phyloP scores from a whole-genome alignment of 2,329 filamentous ascomycete genomes.

The Microcyclospora pomicola region DNA sequence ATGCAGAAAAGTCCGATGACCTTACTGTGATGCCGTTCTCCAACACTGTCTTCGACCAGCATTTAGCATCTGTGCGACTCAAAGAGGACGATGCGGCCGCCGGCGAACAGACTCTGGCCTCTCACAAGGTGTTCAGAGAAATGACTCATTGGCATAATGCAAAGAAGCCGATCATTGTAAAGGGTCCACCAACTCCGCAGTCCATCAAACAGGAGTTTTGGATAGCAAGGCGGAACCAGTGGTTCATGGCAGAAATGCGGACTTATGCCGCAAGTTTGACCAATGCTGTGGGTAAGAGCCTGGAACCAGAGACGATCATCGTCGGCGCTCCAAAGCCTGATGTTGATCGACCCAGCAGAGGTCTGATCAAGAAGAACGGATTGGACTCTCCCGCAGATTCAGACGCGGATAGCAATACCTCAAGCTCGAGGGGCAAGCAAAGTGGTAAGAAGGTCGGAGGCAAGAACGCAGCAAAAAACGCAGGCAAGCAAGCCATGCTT shows the following conservation, averaged over 20 bases:
- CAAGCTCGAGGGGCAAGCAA: constrained; percentile 15
- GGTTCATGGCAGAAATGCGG: constrained; percentile 53
- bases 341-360: not conserved
- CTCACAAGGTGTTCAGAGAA: constrained; percentile 33
- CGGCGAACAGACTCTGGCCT: constrained; percentile 18
- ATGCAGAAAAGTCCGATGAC: constrained; percentile 1
- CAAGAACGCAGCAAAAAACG: constrained; percentile 22
- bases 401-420: constrained; percentile 16
- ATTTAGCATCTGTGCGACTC: constrained; percentile 32
- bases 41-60: constrained; percentile 34
- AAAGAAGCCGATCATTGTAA: constrained; percentile 36
- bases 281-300: constrained; percentile 45
- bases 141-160: constrained; percentile 50
- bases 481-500: constrained; percentile 31
- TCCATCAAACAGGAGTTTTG: constrained; percentile 24
- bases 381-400: constrained; percentile 17
- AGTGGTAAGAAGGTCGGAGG: constrained; percentile 18
- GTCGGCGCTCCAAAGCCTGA: constrained; percentile 21
- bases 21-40: constrained; percentile 32
- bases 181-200: constrained; percentile 15
- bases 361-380: constrained; percentile 6
- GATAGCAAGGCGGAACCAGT: constrained; percentile 42
- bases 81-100: constrained; percentile 22
- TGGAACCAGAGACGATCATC: constrained; percentile 52
- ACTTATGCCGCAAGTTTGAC: constrained; percentile 58